Base-by-base conservation (phyloP, 306 rosid genomes). In the Trifolium fragiferum region DNA sequence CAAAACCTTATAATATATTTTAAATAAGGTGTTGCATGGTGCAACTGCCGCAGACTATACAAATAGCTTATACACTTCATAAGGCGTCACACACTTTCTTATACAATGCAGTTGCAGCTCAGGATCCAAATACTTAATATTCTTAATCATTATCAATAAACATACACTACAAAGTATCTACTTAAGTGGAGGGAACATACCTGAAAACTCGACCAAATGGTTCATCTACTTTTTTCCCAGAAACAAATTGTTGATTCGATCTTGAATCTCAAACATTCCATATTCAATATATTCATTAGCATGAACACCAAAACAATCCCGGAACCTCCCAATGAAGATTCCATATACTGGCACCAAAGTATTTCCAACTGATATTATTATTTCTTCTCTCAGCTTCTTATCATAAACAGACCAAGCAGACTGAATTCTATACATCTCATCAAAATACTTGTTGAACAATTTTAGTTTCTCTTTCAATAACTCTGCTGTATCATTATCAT, bases 231-330 rank as follows among this genome's bases (percentile, higher is more conserved):
- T 55, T 1, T 2, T 59, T 27, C 1, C 11, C 18, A 5, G 18
- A 57, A 75, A 75, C 66, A 75, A 38, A 75, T 64, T 16, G 20
- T 65, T 25, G 33, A 75, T 33, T 65, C 16, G 43, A 66, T 54
- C 73, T 49, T 65, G 44, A 23, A 75, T 19, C 7, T 53, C 66
- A 51, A 33, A 8, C 20, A 75, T 65, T 75, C 64, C 71, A 65
- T 51, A 37, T 21, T 10, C 11, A 21, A 50, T 38, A 23, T 50
- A 75, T 5, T 63, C 4, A 23, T 75, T 19, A 51, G 65, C 63
- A 32, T 60, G 66, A 32, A 27, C 33, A 60, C 66, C 41, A 60
- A 60, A 5, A 30, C 20, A 60, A 14, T 60, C 66, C 10, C 20
- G 19, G 12, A 58, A 58, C 64, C 16, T 58, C 35, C 64, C 64